Conservation (phyloP, 306 rosid species). For the Psophocarpus tetragonolobus region DNA sequence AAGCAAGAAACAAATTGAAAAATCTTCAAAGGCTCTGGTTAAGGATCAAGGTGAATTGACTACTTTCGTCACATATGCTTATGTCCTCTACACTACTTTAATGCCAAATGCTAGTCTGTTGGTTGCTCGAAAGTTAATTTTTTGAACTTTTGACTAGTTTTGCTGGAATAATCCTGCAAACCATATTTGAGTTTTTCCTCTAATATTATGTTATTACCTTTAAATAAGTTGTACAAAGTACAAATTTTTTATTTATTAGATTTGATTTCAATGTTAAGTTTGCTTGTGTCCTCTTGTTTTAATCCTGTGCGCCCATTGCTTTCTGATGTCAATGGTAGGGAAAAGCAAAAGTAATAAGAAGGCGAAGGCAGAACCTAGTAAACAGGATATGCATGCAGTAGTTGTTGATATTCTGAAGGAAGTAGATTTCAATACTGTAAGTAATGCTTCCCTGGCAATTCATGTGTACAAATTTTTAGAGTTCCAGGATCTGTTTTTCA, state of each 20-base stretch:
- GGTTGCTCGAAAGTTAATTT: neutral
- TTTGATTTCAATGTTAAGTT: neutral
- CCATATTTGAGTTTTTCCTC: neutral
- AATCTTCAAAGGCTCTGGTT: slow-evolving; percentile 54
- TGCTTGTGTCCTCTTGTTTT: neutral
- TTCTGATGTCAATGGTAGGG: slow-evolving; percentile 43
- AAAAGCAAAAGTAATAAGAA: slow-evolving; percentile 82
- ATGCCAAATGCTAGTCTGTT: neutral
- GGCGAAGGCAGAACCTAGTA: slow-evolving; percentile 76
- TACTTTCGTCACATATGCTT: neutral
- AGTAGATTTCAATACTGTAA: slow-evolving; percentile 96
- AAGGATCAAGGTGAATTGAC: slow-evolving; percentile 75
- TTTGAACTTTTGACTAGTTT: neutral
- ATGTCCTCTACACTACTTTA: neutral
- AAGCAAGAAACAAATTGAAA: slow-evolving; percentile 59
- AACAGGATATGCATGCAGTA: slow-evolving; percentile 81
- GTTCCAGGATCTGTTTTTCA: neutral
- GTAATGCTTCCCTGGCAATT: slow-evolving; percentile 29
- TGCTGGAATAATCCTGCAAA: neutral
- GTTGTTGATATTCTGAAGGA: slow-evolving; percentile 87
- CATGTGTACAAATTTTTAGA: neutral
- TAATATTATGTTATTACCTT: neutral
- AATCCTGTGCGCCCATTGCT: slow-evolving; percentile 13
- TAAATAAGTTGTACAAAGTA: neutral
- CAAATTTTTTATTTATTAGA: neutral